Conservation (phyloP, 768 basidiomycete species). For the Tephrocybe rancida region DNA sequence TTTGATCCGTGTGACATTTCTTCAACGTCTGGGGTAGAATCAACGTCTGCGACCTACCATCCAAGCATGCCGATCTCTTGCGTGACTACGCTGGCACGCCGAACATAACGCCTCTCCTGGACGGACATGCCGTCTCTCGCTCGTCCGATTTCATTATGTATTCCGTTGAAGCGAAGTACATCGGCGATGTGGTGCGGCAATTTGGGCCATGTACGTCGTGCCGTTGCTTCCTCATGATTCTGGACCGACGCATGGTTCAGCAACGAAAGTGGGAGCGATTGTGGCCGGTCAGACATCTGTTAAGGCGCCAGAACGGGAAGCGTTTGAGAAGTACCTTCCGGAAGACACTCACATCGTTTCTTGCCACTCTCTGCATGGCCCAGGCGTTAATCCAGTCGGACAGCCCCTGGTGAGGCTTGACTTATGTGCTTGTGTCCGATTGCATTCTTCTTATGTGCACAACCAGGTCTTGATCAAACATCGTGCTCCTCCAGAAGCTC, state of each 20-base stretch:
- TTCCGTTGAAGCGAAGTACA: slow-evolving; percentile 90
- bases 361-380: slow-evolving; percentile 93
- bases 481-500: slow-evolving; percentile 72
- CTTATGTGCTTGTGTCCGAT: not conserved
- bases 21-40: slow-evolving; percentile 10
- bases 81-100: slow-evolving; percentile 54
- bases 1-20: not conserved
- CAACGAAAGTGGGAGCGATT: slow-evolving; percentile 89
- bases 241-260: slow-evolving; percentile 37
- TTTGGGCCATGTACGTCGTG: slow-evolving; percentile 85
- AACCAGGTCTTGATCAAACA: slow-evolving; percentile 86
- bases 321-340: slow-evolving; percentile 90
- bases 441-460: not conserved
- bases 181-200: slow-evolving; percentile 78
- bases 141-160: slow-evolving; percentile 94
- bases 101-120: slow-evolving; percentile 66
- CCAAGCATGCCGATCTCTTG: slow-evolving; percentile 66
- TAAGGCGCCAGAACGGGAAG: slow-evolving; percentile 89
- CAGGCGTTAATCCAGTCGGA: slow-evolving; percentile 81
- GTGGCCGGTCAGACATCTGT: slow-evolving; percentile 97
- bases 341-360: slow-evolving; percentile 88
- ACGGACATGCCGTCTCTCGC: slow-evolving; percentile 88
- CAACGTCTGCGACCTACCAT: slow-evolving; percentile 42
- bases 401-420: slow-evolving; percentile 77
- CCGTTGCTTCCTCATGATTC: not conserved